Evolutionary conservation across 2,329 filamentous ascomycete genomes (phyloP), one percentile per base, ranked within the genome.

Genomic region (Cercospora sp.): DNA sequence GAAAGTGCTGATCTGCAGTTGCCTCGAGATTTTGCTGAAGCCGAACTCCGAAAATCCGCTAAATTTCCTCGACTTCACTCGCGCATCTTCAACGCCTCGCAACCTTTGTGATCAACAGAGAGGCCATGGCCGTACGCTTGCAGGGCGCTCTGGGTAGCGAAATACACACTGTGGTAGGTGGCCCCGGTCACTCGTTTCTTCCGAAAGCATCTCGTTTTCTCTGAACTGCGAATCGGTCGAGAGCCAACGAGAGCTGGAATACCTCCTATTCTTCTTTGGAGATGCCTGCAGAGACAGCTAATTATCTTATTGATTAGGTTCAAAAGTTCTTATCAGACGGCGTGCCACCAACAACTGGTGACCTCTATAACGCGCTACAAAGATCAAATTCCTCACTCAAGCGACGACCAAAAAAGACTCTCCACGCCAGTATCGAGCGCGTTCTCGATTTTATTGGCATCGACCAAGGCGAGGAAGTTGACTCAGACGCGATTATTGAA

Each of bases 391-490:
- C 93, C 0, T 93, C 91, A 63, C 81, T 98, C 23, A 92, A 91
- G 70, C 85, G 95, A 23, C 89, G 91, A 72, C 93, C 92, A 45
- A 96, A 95, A 79, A 90, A 89, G 69, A 84, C 90, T 0, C 81
- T 98, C 1, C 92, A 97, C 78, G 91, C 95, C 70, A 90, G 91
- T 39, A 92, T 98, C 70, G 93, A 96, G 69, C 85, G 92, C 7
- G 92, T 94, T 0, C 81, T 97, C 16, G 87, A 89, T 7, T 87
- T 93, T 18, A 83, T 94, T 5, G 90, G 89, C 65, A 82, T 84
- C 71, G 87, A 92, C 72, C 86, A 89, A 68, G 79, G 83, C 13
- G 85, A 83, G 26, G 86, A 85, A 3, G 82, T 84, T 31, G 84
- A 84, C 60, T 85, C 87, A 36, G 82, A 82, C 2, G 83, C 85